Conservation (phyloP, 306 rosid species). For the Lupinus albus region DNA sequence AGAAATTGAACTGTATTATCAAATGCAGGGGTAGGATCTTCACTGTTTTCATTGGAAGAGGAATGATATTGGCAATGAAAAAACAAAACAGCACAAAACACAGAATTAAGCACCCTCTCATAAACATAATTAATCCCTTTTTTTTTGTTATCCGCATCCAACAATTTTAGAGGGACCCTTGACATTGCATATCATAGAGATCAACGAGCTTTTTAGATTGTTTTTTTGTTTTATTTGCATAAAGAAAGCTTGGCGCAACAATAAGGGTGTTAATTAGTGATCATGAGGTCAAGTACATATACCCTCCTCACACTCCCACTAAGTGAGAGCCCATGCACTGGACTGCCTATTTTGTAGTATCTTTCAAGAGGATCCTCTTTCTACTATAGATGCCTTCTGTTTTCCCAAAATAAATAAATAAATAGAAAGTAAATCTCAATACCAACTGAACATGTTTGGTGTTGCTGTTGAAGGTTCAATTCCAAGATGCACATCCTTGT, state of each 20-base stretch:
- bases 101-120: too few relatives aligned
- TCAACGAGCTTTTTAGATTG: background rate
- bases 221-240: background rate
- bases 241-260: too few relatives aligned
- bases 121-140: too few relatives aligned
- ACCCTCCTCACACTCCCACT: too few relatives aligned
- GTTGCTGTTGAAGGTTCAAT: slow-evolving; percentile 73
- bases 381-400: background rate
- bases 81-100: too few relatives aligned
- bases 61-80: too few relatives aligned
- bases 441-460: slow-evolving; percentile 80
- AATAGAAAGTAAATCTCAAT: slow-evolving; percentile 2
- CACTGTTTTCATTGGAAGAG: slow-evolving; percentile 4
- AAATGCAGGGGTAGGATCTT: background rate
- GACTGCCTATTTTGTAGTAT: too few relatives aligned
- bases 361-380: slow-evolving; percentile 25
- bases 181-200: background rate
- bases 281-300: too few relatives aligned
- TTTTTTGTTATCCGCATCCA: too few relatives aligned
- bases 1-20: background rate
- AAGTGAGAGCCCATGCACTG: too few relatives aligned
- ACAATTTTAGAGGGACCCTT: background rate
- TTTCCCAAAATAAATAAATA: slow-evolving; percentile 9
- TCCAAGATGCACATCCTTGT: slow-evolving; percentile 70
- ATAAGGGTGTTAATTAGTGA: too few relatives aligned